Evolutionary conservation across 164 flowering plant genomes (phyloP), one percentile per base, ranked within the genome.

Genomic region (Hamamelis virginiana): DNA sequence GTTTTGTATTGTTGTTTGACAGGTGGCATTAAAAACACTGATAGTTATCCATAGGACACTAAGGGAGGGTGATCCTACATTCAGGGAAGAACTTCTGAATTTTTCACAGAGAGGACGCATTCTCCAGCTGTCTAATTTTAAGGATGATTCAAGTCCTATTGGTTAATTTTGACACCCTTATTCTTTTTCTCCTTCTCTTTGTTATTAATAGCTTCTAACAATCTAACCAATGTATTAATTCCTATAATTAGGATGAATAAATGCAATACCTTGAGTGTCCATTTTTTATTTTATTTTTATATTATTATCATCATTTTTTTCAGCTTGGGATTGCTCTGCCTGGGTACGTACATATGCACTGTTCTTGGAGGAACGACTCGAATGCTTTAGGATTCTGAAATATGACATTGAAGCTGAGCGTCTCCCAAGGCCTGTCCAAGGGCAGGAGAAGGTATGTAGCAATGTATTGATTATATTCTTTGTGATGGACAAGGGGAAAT

Each of bases 281-380:
- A 52, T 51, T 53, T 23, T 19, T 44, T 57, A 38, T 41, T 27
- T 14, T 28, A 41, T 28, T 70, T 15, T 65, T 62, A 69, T 8
- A n/a, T n/a, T n/a, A n/a, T n/a, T n/a, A n/a, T n/a, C n/a, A n/a
- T n/a, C n/a, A n/a, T n/a, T n/a, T 56, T 57, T 71, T 78, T 47
- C 85, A 95, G 99, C 99, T 70, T 95, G 99, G 99, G 99, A 95
- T 85, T 95, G 97, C 79, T 95, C 99, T 70, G 98, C 90, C 33
- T 95, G 99, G 98, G 99, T 95, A 57, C 94, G 99, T 69, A 88
- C 97, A 1, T 95, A 95, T 86, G 97, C 91, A 38, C 78, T 85
- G 43, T 95, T 89, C 75, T 79, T 95, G 84, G 99, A 95, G 80
- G 99, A 95, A 72, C 81, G 99, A 70, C 89, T 95, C 65, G 97